Base-by-base conservation (phyloP, 176 grass and related monocot species). In the Carex pumila region DNA sequence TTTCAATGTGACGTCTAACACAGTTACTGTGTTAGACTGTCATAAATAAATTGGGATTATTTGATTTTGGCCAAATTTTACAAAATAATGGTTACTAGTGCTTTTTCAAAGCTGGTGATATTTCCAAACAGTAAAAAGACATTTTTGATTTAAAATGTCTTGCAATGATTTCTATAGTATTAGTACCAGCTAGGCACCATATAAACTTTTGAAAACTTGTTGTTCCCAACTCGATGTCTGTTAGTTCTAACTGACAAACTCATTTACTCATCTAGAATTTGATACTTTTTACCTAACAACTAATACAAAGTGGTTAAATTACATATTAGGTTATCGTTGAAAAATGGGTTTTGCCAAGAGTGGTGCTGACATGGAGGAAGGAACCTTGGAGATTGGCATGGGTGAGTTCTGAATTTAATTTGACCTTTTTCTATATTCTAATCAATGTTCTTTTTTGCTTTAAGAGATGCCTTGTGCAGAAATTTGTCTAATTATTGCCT, bases 301-400 rank as follows among this genome's bases (percentile, higher is more conserved):
- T 77, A 54, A 77, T 13, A 12, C 22, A 15, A 54, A 15, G 25
- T 32, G 50, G 56, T 68, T 68, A 62, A 74, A 70, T 62, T 81
- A 30, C 65, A 3, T 78, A 60, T 72, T 83, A 91, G 94, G 71
- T 90, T 85, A 67, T 79, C 53, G 54, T 39, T 78, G 72, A 36
- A 95, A 57, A 62, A 95, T 99, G 96, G 88, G 86, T 85, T 85
- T 90, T 64, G 89, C 87, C 73, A 97, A 97, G 74, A 86, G 82
- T 86, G 88, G 70, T 53, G 84, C 79, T 78, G 89, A 88, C 72
- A 82, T 93, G 85, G 91, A 91, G 85, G 94, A 96, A 63, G 94
- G 93, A 18, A 86, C 83, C 9, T 83, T 96, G 87, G 94, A 93
- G 89, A 96, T 96, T 65, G 92, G 90, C 84, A 94, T 94, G 88